Evolutionary conservation across 306 rosid species (phyloP).

Genomic region (Gynostemma pentaphyllum): DNA sequence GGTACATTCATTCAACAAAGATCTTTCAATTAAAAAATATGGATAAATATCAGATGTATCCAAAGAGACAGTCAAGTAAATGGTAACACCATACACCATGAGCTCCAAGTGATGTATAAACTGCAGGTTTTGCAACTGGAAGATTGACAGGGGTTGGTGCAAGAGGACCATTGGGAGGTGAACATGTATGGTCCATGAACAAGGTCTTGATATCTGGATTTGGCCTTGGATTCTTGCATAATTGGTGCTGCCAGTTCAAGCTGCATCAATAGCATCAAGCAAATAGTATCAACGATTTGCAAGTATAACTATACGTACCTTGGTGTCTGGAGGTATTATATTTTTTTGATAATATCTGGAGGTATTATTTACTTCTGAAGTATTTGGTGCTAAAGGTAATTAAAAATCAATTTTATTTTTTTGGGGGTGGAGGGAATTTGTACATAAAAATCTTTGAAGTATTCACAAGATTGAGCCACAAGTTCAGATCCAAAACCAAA

Average conservation of each 20-base stretch:
- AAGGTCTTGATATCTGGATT: constrained; percentile 78
- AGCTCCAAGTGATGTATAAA: constrained; percentile 59
- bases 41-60: constrained; percentile 21
- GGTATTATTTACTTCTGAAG: not conserved
- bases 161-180: constrained; percentile 61
- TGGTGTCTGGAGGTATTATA: not conserved
- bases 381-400: not conserved
- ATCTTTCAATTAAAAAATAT: too few relatives aligned
- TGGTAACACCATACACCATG: constrained; percentile 50
- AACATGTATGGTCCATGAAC: constrained; percentile 67
- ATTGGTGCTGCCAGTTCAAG: constrained; percentile 94
- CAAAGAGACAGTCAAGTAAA: not conserved
- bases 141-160: constrained; percentile 63
- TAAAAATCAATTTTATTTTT: not conserved
- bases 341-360: not conserved
- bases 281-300: constrained; percentile 8
- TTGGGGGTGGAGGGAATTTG: too few relatives aligned
- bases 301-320: constrained; percentile 11
- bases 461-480: not conserved
- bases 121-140: constrained; percentile 74
- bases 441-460: not conserved
- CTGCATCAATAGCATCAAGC: constrained; percentile 28
- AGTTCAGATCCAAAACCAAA: not conserved
- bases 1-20: not conserved
- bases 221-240: constrained; percentile 68